These are phyloP conservation scores for Meyerozyma guilliermondii DNA, from an alignment of 1,139 yeast species.

Conservation along the genomic window DNA sequence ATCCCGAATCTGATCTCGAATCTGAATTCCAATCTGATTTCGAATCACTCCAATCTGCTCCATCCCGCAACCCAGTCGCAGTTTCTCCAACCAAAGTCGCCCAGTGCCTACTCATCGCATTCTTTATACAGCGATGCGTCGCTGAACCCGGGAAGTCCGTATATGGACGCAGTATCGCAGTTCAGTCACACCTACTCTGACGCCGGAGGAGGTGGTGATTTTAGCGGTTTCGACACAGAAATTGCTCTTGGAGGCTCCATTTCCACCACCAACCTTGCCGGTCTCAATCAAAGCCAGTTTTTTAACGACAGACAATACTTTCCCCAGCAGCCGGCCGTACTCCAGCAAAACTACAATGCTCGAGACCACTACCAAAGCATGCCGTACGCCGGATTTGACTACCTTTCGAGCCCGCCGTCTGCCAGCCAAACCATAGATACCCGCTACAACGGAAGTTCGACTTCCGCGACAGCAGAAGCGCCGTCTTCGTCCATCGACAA, in stretches of 20 bases:
- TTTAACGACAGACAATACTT: not conserved
- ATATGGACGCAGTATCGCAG: slow-evolving; percentile 34
- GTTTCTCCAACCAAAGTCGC: slow-evolving; percentile 2
- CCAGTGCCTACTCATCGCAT: slow-evolving; percentile 12
- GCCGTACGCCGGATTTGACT: not conserved
- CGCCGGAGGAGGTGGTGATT: slow-evolving; percentile 3
- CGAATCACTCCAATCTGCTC: not conserved
- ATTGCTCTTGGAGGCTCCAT: slow-evolving; percentile 40
- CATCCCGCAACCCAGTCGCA: not conserved
- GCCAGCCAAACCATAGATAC: not conserved
- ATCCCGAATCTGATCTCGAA: no score
- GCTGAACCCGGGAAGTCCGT: slow-evolving; percentile 38
- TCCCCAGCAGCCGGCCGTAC: not conserved
- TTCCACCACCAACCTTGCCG: slow-evolving; percentile 30
- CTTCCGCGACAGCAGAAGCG: not conserved
- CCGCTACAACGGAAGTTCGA: not conserved
- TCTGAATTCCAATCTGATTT: no score
- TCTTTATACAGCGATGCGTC: slow-evolving; percentile 34
- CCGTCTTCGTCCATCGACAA: not conserved
- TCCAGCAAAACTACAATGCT: slow-evolving; percentile 4
- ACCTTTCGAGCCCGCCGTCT: not conserved
- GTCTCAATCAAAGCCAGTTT: slow-evolving; percentile 8
- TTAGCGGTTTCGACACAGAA: slow-evolving; percentile 24
- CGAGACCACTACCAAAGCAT: slow-evolving; percentile 6
- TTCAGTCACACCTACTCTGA: slow-evolving; percentile 13